Base-by-base conservation (phyloP, 2,329 filamentous ascomycete species). In the Penicillium palitans region DNA sequence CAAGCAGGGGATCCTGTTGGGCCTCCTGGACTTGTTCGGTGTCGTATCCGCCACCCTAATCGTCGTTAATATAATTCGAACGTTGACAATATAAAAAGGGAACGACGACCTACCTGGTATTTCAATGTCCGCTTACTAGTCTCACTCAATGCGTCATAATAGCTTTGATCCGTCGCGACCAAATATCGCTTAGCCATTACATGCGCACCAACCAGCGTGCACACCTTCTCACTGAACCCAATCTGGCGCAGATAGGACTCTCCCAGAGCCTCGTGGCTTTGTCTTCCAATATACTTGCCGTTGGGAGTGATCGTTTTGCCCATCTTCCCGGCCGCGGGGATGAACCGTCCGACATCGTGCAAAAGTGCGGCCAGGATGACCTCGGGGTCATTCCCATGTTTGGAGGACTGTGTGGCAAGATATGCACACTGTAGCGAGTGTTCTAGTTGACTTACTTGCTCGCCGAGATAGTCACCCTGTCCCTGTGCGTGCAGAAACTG, bases 181-280 rank as follows among this genome's bases (percentile, higher is more conserved):
- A 72, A 53, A 58, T 70, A 71, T 10, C 70, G 46, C 58, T 72
- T 72, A 3, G 70, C 69, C 66, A 70, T 70, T 35, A 72, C 70
- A 59, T 72, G 70, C 2, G 68, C 66, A 3, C 69, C 70, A 31
- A 72, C 70, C 17, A 72, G 47, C 39, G 64, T 59, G 48, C 69
- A 70, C 3, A 72, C 58, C 19, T 67, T 64, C 44, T 71, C 68
- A 40, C 64, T 70, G 57, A 71, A 73, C 1, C 70, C 70, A 12
- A 70, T 54, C 3, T 62, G 46, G 3, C 69, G 63, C 21, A 73
- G 61, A 41, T 72, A 72, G 19, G 61, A 52, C 40, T 71, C 70
- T 6, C 70, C 70, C 7, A 72, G 47, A n/a, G 67, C 24, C 41
- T 71, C 70, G 44, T 72, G 69, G 45, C 69, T 69, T 33, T 57